Evolutionary conservation across 306 rosid species (phyloP).

Genomic region (Psophocarpus tetragonolobus): DNA sequence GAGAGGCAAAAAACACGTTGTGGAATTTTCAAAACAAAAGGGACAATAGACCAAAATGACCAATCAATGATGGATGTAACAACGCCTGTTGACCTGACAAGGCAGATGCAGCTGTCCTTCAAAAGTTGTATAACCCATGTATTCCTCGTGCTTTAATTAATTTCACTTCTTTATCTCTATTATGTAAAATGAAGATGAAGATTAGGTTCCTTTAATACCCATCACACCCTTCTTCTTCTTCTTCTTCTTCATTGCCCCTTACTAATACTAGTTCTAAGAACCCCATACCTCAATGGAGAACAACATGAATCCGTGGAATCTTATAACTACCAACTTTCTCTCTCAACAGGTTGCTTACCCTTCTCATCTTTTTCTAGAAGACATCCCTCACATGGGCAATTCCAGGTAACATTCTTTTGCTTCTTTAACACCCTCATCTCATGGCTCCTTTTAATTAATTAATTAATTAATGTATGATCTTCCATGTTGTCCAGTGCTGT

Average conservation of each 20-base stretch:
- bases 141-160: conserved; percentile 31
- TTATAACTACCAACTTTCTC: conserved; percentile 2
- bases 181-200: conserved; percentile 6
- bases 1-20: conserved; percentile 28
- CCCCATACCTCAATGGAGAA: conserved; percentile 15
- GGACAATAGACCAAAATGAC: background rate
- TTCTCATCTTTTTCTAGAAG: conserved; percentile 21
- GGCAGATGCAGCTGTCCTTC: background rate
- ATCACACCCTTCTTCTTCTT: background rate
- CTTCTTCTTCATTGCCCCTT: too few species aligned
- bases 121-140: background rate
- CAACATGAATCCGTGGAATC: conserved; percentile 13
- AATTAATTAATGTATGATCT: background rate
- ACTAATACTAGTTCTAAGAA: background rate
- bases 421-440: background rate
- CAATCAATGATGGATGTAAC: background rate
- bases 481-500: conserved; percentile 36
- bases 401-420: conserved; percentile 5
- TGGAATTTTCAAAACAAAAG: background rate
- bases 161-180: background rate
- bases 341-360: conserved; percentile 22
- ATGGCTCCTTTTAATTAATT: background rate
- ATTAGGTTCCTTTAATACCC: background rate
- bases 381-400: conserved; percentile 22
- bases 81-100: background rate